Conservation (phyloP, 768 basidiomycete species). For the Paxillus ammoniavirescens region DNA sequence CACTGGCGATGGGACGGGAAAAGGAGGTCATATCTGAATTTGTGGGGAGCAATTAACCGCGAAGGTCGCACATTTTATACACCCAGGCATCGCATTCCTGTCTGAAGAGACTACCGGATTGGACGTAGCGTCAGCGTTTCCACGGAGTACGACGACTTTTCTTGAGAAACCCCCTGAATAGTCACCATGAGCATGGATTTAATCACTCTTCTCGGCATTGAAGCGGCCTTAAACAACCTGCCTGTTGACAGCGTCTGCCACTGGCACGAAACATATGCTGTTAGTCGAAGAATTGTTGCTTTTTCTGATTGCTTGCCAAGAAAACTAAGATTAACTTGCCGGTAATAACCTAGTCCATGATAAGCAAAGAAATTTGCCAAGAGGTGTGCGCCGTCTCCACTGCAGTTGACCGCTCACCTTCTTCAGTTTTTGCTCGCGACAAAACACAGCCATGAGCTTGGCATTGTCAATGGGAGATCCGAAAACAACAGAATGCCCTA, state of each 20-base stretch:
- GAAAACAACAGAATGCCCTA: neutral
- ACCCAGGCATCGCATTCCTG: neutral
- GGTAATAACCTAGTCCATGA: neutral
- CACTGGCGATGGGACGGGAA: slow-evolving; percentile 3
- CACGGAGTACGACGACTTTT: neutral
- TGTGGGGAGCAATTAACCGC: neutral
- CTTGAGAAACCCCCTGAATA: slow-evolving; percentile 1
- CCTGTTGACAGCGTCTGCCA: neutral
- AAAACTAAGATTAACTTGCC: slow-evolving; percentile 2
- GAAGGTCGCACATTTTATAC: slow-evolving; percentile 18
- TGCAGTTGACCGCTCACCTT: neutral
- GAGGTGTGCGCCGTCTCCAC: neutral
- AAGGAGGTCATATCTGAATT: slow-evolving; percentile 15
- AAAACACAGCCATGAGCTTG: neutral
- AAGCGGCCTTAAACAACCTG: slow-evolving; percentile 16
- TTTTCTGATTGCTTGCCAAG: slow-evolving; percentile 10
- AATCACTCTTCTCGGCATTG: slow-evolving; percentile 15
- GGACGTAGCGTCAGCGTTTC: neutral
- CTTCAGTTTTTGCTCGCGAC: neutral
- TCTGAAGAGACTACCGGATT: neutral
- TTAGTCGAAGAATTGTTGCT: neutral
- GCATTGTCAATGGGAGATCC: neutral
- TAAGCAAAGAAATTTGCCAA: neutral
- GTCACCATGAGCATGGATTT: neutral
- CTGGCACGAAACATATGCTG: neutral